Conservation (phyloP, 2,329 filamentous ascomycete species). For the Fusarium nygamai region DNA sequence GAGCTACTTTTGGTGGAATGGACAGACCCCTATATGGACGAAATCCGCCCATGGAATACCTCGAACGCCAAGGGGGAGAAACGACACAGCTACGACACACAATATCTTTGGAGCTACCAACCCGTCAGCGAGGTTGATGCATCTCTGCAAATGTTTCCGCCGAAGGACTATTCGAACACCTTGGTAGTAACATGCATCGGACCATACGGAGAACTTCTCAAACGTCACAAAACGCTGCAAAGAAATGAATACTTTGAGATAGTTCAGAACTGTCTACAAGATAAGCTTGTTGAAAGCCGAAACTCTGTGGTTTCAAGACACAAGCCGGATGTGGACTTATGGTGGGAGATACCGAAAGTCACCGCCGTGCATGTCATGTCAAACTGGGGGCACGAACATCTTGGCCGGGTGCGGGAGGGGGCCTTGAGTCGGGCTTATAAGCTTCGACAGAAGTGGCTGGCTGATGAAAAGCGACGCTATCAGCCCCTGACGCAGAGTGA, state of each 20-base stretch:
- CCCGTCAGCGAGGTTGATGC: not conserved
- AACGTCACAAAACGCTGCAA: not conserved
- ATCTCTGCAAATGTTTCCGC: not conserved
- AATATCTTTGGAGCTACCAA: not conserved
- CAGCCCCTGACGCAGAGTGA: rapidly evolving
- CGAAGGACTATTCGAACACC: rapidly evolving
- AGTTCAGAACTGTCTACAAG: not conserved
- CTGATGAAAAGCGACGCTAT: not conserved
- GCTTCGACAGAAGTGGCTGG: not conserved
- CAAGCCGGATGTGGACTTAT: rapidly evolving
- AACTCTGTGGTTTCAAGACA: not conserved
- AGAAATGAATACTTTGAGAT: not conserved
- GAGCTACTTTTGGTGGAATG: not conserved
- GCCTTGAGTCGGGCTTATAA: not conserved
- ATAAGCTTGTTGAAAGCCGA: not conserved
- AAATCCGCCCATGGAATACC: not conserved
- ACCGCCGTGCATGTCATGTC: not conserved
- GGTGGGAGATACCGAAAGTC: not conserved
- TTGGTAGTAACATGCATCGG: not conserved
- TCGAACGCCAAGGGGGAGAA: not conserved
- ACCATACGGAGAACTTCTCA: not conserved
- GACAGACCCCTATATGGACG: not conserved
- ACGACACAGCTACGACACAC: not conserved
- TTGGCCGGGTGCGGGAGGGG: not conserved
- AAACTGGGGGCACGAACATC: not conserved